Evolutionary conservation across 2,329 filamentous ascomycete species (phyloP).

Genomic region (Pseudopyrenochaeta lycopersici): DNA sequence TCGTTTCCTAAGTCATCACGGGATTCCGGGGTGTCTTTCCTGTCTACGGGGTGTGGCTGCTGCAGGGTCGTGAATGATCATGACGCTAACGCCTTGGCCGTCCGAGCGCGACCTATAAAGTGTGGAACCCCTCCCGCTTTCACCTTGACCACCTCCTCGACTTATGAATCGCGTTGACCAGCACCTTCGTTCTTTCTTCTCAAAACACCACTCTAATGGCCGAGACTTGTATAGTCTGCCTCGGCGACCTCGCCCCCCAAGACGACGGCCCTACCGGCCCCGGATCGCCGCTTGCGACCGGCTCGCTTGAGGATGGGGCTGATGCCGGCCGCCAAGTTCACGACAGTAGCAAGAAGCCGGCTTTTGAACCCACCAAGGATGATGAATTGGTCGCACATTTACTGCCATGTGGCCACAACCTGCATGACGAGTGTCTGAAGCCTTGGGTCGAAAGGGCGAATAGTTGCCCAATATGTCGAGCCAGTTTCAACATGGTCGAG

Average conservation of each 20-base stretch:
- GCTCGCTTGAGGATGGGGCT: slow-evolving; percentile 37
- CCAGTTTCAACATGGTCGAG: slow-evolving; percentile 88
- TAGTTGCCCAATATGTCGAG: slow-evolving; percentile 96
- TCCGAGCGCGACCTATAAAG: slow-evolving; percentile 19
- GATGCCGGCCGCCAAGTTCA: slow-evolving; percentile 29
- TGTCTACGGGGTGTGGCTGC: slow-evolving; percentile 33
- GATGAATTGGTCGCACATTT: slow-evolving; percentile 68
- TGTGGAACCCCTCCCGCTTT: slow-evolving; percentile 28
- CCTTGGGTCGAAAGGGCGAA: slow-evolving; percentile 97
- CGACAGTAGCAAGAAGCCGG: slow-evolving; percentile 21
- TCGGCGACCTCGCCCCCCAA: slow-evolving; percentile 72
- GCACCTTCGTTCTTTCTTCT: slow-evolving; percentile 27
- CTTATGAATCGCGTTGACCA: slow-evolving; percentile 46
- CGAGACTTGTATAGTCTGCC: slow-evolving; percentile 76
- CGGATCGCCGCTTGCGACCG: slow-evolving; percentile 33
- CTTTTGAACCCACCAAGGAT: slow-evolving; percentile 50
- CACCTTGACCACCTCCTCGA: slow-evolving; percentile 41
- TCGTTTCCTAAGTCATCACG: slow-evolving; percentile 15
- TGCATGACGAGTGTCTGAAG: slow-evolving; percentile 91
- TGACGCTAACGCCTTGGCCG: slow-evolving; percentile 25
- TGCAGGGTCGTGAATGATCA: slow-evolving; percentile 27
- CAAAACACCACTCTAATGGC: slow-evolving; percentile 58
- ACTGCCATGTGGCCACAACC: slow-evolving; percentile 83
- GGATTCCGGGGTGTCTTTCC: slow-evolving; percentile 25
- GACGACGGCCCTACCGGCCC: slow-evolving; percentile 53